Evolutionary conservation across 345 rosid genomes (phyloP), one percentile per base, ranked within the genome.

Genomic region (Nephelium lappaceum): DNA sequence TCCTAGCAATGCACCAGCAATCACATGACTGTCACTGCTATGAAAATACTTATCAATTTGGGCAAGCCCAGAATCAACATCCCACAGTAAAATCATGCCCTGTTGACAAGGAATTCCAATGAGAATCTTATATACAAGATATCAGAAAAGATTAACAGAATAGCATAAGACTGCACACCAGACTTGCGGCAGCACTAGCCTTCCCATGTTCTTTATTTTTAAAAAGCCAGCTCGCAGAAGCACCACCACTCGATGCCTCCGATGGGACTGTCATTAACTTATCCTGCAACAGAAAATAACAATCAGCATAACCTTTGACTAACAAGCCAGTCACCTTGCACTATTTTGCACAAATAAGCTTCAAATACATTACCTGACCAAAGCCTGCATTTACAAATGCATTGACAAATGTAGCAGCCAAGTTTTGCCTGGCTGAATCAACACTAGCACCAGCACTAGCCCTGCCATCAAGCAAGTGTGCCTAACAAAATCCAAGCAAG

Each of bases 371-470:
- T 82, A 95, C 98, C 97, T 94, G 97, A 27, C 97, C 94, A 81
- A 96, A 96, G 38, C 99, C 98, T 36, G 98, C 97, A 90, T 96
- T 96, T 27, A 96, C 98, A 85, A 94, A 94, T 43, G 99, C 97
- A 82, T 96, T 96, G 45, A 94, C 99, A 83, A 96, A 96, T 65
- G 97, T 94, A 42, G 97, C 97, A 81, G 98, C 95, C 85, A 96
- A 86, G 83, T 94, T 96, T 83, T 96, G 95, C 68, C 97, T 88
- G 62, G 99, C 97, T 61, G 98, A 96, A 89, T 96, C 98, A 77
- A 86, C 94, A 81, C 88, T 90, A 60, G 91, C 86, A 76, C 92
- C 87, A 82, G 92, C 87, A 87, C 89, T 88, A 73, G 90, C 95
- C 69, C 98, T 87, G 10, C 97, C 99, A 85, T 97, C 98, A 68